phyloP scores from a whole-genome alignment of 352 stramenopile genomes.

The Globisporangium takayamanum region DNA sequence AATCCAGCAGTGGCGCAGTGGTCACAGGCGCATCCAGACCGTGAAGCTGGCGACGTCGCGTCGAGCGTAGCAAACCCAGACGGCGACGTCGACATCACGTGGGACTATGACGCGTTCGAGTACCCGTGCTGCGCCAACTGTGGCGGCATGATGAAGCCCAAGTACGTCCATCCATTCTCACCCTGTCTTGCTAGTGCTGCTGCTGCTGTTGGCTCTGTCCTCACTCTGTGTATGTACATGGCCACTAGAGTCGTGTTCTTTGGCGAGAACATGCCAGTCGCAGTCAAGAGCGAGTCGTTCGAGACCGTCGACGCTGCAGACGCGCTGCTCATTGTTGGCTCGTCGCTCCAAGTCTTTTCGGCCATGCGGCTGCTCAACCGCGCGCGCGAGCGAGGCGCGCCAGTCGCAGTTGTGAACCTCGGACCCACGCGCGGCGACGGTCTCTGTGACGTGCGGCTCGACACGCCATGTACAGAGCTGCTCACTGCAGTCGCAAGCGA shows the following conservation, averaged over 20 bases:
- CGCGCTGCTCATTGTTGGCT: constrained; percentile 90
- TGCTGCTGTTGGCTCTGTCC: neutral
- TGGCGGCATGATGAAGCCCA: constrained; percentile 76
- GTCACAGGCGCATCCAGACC: constrained; percentile 23
- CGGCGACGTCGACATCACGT: constrained; percentile 89
- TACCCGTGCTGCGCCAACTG: constrained; percentile 71
- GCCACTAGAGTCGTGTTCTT: constrained; percentile 93
- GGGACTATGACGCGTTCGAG: constrained; percentile 77
- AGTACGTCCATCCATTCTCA: constrained; percentile 16
- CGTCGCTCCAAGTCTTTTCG: constrained; percentile 92
- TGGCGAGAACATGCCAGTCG: constrained; percentile 90
- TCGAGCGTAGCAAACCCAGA: constrained; percentile 90
- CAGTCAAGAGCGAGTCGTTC: constrained; percentile 62
- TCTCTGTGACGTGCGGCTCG: constrained; percentile 68
- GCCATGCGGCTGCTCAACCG: constrained; percentile 89
- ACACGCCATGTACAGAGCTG: constrained; percentile 46
- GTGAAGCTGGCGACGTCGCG: constrained; percentile 44
- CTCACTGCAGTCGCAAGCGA: constrained; percentile 35
- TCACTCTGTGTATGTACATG: neutral
- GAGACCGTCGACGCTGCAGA: constrained; percentile 76
- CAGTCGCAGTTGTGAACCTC: constrained; percentile 85
- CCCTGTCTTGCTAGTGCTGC: constrained; percentile 1
- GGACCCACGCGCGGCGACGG: constrained; percentile 83
- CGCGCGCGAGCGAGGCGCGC: constrained; percentile 55
- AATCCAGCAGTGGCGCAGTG: constrained; percentile 73